Evolutionary conservation across 345 rosid species (phyloP), one percentile per base, ranked within the genome.

Genomic region (Populus pruinosa): DNA sequence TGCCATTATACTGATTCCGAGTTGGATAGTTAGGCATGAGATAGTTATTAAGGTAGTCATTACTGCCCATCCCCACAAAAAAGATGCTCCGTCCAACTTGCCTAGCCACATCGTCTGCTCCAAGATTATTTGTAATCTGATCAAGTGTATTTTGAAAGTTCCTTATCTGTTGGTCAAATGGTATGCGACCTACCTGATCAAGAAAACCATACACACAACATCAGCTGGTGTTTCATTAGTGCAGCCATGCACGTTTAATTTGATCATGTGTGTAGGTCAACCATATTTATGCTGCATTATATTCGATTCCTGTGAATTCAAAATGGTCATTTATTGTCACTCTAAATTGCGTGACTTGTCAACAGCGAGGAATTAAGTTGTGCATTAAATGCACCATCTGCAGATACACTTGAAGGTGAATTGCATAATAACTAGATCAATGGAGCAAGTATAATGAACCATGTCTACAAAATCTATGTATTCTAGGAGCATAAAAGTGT

Each of bases 61-160:
- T 96, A 87, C 98, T 96, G 71, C 98, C 97, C 98, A 96, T 92
- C 68, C 99, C 98, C 0, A 93, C 87, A 78, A 93, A 93, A 84
- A 92, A 96, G 39, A 96, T 74, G 85, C 95, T 88, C 64, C 74
- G 80, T 47, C 83, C 82, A 18, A 96, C 77, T 5, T 92, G 87
- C 44, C 70, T 82, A 0, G 92, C 86, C 23, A 89, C 83, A 75
- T 86, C 86, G 7, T 77, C 78, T 59, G 93, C 87, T 9, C 98
- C 97, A 14, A 90, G 86, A 55, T 85, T 88, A 39, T 72, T 83
- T 0, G 92, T 82, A 25, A 93, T 84, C 63, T 93, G 95, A 85
- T 93, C 85, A 10, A 93, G 83, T 3, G 99, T 93, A 77, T 39
- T 88, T 80, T 92, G 83, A 80, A 96, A 96, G 81, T 93, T 96